Evolutionary conservation across 495 filamentous ascomycete species (phyloP), one percentile per base, ranked within the genome.

Genomic region (Chaetomium fimeti): DNA sequence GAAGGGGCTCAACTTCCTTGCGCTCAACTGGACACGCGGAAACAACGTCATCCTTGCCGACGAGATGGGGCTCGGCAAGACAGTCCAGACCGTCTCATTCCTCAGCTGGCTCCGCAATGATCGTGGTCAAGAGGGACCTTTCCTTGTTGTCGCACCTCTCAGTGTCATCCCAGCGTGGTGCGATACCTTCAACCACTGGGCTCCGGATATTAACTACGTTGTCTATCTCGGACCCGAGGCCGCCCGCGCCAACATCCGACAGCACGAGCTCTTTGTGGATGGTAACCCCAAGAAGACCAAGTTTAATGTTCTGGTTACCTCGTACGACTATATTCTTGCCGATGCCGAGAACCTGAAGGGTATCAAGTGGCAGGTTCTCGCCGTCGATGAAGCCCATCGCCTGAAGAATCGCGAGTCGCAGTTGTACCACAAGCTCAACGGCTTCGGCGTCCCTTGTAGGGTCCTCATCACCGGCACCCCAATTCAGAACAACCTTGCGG

Each of bases 1-100:
- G 68, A 91, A 89, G 51, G 94, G 94, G 6, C 75, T 99, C 57
- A 97, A 97, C 77, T 98, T 96, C 77, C 78, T 99, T 61, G 91
- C 91, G 45, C 91, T 92, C 71, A 96, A 97, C 73, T 99, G 94
- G 94, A 89, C 89, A 49, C 87, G 87, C 66, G 87, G 86, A 49
- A 90, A 91, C 68, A 98, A 97, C 69, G 93, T 97, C 66, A 96
- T 99, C 58, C 82, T 99, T 16, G 94, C 94, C 15, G 94, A 99
- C 68, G 94, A 99, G 73, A 99, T 99, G 94, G 94, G 94, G 61
- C 81, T 99, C 29, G 94, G 94, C 27, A 99, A 99, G 79, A 99
- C 94, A 1, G 93, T 99, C 3, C 94, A 99, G 76, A 97, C 93
- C 1, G 92, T 99, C 24, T 83, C 94, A 0, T 98, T 98, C 75